Percentiles rank a stretch among this genome's conserved stretches.
Evolutionary conservation across 2,329 filamentous ascomycete species (phyloP).

Genomic region (Aspergillus novofumigatus): DNA sequence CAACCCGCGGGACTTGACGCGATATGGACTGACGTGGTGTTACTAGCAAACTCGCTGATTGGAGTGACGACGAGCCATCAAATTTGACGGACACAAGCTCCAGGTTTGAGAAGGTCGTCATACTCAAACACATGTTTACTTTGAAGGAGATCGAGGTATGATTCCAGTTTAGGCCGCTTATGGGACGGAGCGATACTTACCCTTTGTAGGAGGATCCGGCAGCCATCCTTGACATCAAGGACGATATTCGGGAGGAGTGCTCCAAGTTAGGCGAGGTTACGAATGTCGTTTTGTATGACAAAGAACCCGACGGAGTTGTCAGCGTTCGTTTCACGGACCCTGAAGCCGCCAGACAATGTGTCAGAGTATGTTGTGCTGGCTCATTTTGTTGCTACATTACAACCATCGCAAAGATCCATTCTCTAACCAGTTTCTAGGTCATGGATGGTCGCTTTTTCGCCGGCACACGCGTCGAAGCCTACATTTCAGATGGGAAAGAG

Average conservation of each 20-base stretch:
- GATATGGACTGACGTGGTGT: conserved; percentile 10
- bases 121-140: conserved; percentile 92
- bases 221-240: conserved; percentile 83
- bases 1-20: not conserved
- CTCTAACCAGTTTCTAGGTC: conserved; percentile 35
- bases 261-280: conserved; percentile 81
- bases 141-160: conserved; percentile 67
- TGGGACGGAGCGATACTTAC: conserved; percentile 8
- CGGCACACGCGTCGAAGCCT: conserved; percentile 66
- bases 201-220: conserved; percentile 64
- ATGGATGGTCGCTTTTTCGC: conserved; percentile 82
- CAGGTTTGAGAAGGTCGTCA: conserved; percentile 72
- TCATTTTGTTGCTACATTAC: not conserved
- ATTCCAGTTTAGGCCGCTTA: not conserved
- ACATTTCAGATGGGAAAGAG: conserved; percentile 66
- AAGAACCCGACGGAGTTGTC: conserved; percentile 77
- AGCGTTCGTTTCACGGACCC: conserved; percentile 75
- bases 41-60: conserved; percentile 79
- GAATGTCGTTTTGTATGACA: conserved; percentile 85
- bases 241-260: conserved; percentile 89
- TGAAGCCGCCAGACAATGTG: conserved; percentile 68
- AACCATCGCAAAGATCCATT: not conserved
- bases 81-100: conserved; percentile 53
- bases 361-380: conserved; percentile 41
- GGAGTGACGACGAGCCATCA: conserved; percentile 82